phyloP scores from a whole-genome alignment of 129 eudicot species.

The Tanacetum coccineum region DNA sequence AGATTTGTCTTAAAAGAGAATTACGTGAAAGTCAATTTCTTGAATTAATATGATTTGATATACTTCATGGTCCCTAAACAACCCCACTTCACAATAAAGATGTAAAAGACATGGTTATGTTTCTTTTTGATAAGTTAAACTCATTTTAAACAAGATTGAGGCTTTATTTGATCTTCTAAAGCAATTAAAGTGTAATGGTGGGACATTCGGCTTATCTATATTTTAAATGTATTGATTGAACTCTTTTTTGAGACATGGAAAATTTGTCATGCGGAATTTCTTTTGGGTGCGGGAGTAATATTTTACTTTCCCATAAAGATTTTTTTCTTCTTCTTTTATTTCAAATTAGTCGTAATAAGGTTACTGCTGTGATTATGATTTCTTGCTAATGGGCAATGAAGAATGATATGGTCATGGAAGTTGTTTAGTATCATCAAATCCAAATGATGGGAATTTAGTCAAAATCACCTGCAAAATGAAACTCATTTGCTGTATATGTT shows the following conservation, averaged over 20 bases:
- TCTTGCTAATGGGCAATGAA: background rate
- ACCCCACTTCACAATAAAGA: conserved; percentile 17
- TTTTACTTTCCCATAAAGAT: too few relatives aligned
- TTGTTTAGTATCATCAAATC: conserved; percentile 7
- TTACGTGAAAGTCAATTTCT: conserved; percentile 18
- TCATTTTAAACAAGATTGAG: conserved; percentile 11
- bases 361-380: conserved; percentile 12
- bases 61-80: conserved; percentile 8
- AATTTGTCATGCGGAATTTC: conserved; percentile 2
- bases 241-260: background rate
- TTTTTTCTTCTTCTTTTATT: too few relatives aligned
- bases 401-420: conserved; percentile 12
- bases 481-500: conserved; percentile 10
- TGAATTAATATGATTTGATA: conserved; percentile 20
- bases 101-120: background rate
- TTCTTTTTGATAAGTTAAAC: background rate
- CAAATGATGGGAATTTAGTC: background rate
- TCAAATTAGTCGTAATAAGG: background rate
- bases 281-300: background rate
- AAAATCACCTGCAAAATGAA: background rate
- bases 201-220: conserved; percentile 8
- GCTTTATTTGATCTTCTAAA: background rate
- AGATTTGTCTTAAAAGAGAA: conserved; percentile 20
- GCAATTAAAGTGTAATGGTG: conserved; percentile 1
- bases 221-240: background rate